Evolutionary conservation across 2,329 filamentous ascomycete species (phyloP).

Genomic region (Fusarium transvaalense): DNA sequence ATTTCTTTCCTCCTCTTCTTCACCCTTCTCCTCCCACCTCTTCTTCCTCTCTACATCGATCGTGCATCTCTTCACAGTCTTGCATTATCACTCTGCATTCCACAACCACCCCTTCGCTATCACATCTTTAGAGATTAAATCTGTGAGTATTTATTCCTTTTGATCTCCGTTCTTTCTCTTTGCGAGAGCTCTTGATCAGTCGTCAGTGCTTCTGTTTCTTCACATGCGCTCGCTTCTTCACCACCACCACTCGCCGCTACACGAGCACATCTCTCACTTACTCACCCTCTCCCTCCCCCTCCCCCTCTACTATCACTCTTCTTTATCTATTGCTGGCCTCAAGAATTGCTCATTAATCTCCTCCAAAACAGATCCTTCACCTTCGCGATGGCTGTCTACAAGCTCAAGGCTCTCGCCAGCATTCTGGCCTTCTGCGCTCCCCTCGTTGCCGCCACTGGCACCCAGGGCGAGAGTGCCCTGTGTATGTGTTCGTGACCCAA

Average conservation of each 20-base stretch:
- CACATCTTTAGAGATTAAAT: slow-evolving; percentile 24
- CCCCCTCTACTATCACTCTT: neutral
- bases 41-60: slow-evolving; percentile 18
- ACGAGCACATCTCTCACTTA: neutral
- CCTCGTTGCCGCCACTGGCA: slow-evolving; percentile 35
- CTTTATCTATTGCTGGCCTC: too few relatives aligned
- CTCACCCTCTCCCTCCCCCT: too few relatives aligned
- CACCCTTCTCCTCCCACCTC: slow-evolving; percentile 5
- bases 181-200: neutral
- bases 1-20: slow-evolving; percentile 19
- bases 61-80: slow-evolving; percentile 18
- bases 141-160: slow-evolving; percentile 17
- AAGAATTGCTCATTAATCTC: slow-evolving; percentile 7
- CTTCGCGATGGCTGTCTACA: slow-evolving; percentile 48
- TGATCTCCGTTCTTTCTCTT: too few relatives aligned
- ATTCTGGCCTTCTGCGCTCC: slow-evolving; percentile 43
- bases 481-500: slow-evolving; percentile 35
- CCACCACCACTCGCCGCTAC: neutral
- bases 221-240: slow-evolving; percentile 1
- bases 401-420: slow-evolving; percentile 46
- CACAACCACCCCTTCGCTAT: slow-evolving; percentile 1
- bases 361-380: slow-evolving; percentile 23
- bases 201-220: neutral
- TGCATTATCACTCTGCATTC: slow-evolving; percentile 22
- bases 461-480: slow-evolving; percentile 31